Evolutionary conservation across 169 alveolate genomes (phyloP), one percentile per base, ranked within the genome.

Genomic region (Pseudocohnilembus persalinus): DNA sequence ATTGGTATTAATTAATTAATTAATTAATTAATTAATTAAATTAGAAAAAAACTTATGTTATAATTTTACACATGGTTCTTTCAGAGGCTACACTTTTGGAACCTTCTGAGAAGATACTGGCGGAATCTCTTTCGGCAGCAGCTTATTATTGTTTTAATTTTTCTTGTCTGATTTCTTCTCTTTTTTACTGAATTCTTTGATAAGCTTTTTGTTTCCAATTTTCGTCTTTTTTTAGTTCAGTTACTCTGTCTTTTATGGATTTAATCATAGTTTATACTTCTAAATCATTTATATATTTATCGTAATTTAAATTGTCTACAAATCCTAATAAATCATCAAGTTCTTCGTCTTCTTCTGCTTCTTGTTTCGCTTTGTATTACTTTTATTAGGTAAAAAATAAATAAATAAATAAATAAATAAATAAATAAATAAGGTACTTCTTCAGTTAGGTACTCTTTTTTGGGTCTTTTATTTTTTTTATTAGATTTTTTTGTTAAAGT

Each of bases 181-280:
- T 68, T 75, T 83, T 20, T 89, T 84, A 33, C 88, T 86, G 83
- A 87, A 86, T 73, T 88, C 90, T 29, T 83, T 85, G 1, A 91
- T 83, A n/a, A 11, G 92, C 87, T 72, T 92, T 91, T 31, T 89
- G 88, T 82, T 85, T 92, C 93, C 94, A 91, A 31, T 89, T 91
- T 75, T 88, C 90, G 33, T 94, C 93, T 35, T 79, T 75, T 79
- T 79, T 79, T 63, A 79, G 0, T 1, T 79, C 63, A 0, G 25
- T 28, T 0, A 79, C 76, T 79, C 84, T 34, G 25, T 79, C 76
- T 79, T 79, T 49, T 4, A 79, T 49, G 0, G 84, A 68, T 79
- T 79, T 79, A 11, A 79, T 63, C 33, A 79, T 28, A 16, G 75
- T 79, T 79, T 79, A 79, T 28, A 79, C 84, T 49, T 79, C 84